Evolutionary conservation across 2,329 filamentous ascomycete species (phyloP).

Genomic region (Fusarium caatingaense): DNA sequence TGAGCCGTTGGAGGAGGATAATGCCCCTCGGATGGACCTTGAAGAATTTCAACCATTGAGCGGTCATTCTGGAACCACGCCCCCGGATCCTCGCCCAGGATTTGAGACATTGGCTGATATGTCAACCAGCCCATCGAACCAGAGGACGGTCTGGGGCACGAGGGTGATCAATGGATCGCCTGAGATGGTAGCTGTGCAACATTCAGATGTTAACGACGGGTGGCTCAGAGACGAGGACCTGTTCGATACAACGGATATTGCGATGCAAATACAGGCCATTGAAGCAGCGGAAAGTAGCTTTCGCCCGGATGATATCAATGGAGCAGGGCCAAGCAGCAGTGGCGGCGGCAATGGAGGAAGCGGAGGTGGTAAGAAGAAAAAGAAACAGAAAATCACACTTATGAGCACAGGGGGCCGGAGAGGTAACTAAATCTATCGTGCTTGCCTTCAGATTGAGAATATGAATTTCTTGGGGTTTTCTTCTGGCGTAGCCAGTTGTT

Average conservation of each 20-base stretch:
- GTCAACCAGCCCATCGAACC: constrained; percentile 81
- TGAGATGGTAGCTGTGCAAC: constrained; percentile 56
- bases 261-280: constrained; percentile 68
- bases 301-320: constrained; percentile 28
- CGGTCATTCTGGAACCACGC: constrained; percentile 61
- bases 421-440: constrained; percentile 50
- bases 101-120: constrained; percentile 79
- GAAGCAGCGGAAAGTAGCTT: constrained; percentile 52
- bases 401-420: constrained; percentile 74
- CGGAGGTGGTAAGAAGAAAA: constrained; percentile 70
- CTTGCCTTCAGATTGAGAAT: constrained; percentile 5
- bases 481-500: not conserved
- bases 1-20: constrained; percentile 55
- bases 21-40: constrained; percentile 57
- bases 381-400: constrained; percentile 77
- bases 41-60: constrained; percentile 75
- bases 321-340: constrained; percentile 22
- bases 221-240: constrained; percentile 88
- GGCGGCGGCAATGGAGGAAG: constrained; percentile 48
- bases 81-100: constrained; percentile 67
- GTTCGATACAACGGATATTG: constrained; percentile 69
- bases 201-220: constrained; percentile 71
- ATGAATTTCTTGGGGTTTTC: not conserved
- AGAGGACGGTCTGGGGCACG: constrained; percentile 94
- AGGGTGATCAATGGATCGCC: constrained; percentile 71